Base-by-base conservation (phyloP, 257 asterid genomes). In the Ajuga chamaepitys region DNA sequence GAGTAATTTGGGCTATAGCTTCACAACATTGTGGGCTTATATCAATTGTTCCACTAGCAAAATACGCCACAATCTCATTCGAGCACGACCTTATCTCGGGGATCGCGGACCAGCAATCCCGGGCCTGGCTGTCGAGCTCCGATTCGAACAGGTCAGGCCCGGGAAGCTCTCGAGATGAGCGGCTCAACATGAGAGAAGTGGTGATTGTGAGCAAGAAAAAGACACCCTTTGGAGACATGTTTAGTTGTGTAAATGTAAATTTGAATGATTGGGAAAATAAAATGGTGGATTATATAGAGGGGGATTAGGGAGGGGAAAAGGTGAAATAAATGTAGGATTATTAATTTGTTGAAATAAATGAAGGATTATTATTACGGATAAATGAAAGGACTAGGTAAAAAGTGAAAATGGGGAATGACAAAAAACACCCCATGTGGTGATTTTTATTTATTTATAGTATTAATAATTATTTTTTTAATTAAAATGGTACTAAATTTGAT, bases 11-110 rank as follows among this genome's bases (percentile, higher is more conserved):
- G 25, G 60, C 63, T 21, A 83, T 67, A 13, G 88, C 82, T 9
- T 60, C 62, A 54, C 88, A 83, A 13, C 86, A 83, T 0, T 60
- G 73, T 4, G 68, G 73, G 5, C 66, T 48, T 4, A 78, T 80
- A 16, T 63, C 75, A 2, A 56, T 54, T 8, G 60, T 14, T 0
- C 86, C 86, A 3, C 28, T 61, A 0, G 63, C 53, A 9, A 83
- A 75, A 71, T 74, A 83, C 7, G 68, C 71, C 0, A 30, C 56
- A 3, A 80, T 83, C 56, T 83, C 88, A 1, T 75, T 62, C 3
- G 85, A 58, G 58, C 86, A 83, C 12, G 86, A 67, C 62, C 75
- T 67, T 41, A 83, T 75, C 68, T 80, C 80, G 40, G 63, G 64
- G 37, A 83, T 68, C 0, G 86, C 82, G 0, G 70, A 48, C 51